Evolutionary conservation across 257 asterid genomes (phyloP), one percentile per base, ranked within the genome.

Genomic region (Solanum chiquidenum): DNA sequence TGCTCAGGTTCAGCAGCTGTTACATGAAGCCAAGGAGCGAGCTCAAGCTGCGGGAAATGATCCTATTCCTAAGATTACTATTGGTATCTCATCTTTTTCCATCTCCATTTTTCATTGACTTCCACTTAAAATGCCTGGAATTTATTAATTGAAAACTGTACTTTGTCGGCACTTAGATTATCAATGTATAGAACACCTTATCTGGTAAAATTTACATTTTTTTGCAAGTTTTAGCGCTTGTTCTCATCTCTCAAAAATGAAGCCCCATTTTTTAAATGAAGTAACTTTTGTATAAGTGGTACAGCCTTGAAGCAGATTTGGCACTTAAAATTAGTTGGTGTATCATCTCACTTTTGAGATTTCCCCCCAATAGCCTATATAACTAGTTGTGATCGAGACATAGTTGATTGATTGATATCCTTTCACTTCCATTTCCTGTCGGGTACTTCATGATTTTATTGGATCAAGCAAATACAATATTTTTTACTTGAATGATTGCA

Each of bases 21-120:
- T 97, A 55, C 72, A 91, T 86, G 96, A 95, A 77, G 98, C 99
- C 3, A 93, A 91, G 88, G 98, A 96, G 87, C 96, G 98, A 14
- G 93, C 94, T 89, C 92, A 92, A 90, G 97, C 92, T 31, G 95
- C 91, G 3, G 98, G 96, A 12, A 86, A 89, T 84, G 95, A 93
- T 90, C 95, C 96, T 42, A 91, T 94, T 72, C 98, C 99, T 37
- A 94, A 90, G 91, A 92, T 97, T 88, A 89, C 93, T 31, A 90
- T 95, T 13, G 98, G 98, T 95, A 93, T 72, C 27, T 72, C 23
- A 18, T 23, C 16, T 23, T 2, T 35, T 27, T 69, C 27, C 44
- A 29, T 6, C 8, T 86, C 64, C n/a, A 40, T 1, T 14, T 75
- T 23, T 38, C 83, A 75, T 74, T 74, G 12, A 8, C 46, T 37